Conservation (phyloP, 1,284 basidiomycete genomes). For the Fomitopsis palustris region DNA sequence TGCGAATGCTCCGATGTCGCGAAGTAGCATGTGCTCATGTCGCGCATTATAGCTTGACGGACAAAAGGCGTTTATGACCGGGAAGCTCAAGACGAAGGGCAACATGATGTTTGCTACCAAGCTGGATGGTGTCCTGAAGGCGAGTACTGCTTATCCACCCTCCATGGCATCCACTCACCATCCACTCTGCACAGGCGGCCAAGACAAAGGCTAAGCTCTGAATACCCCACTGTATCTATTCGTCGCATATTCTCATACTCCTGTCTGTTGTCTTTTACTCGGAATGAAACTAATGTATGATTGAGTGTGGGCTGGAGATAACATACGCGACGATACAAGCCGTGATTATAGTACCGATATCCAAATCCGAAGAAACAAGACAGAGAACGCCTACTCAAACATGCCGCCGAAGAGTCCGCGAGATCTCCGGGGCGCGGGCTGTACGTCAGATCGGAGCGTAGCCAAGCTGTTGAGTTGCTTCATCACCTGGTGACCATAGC, state of each 20-base stretch:
- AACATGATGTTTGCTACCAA: conserved; percentile 91
- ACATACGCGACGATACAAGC: neutral
- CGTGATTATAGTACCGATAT: conserved; percentile 4
- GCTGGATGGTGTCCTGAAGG: conserved; percentile 80
- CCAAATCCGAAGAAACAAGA: conserved; percentile 2
- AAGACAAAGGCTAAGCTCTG: conserved; percentile 40
- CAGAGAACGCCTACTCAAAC: conserved; percentile 34
- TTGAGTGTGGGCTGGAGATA: conserved; percentile 7
- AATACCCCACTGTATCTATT: conserved; percentile 5
- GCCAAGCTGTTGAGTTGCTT: conserved; percentile 85
- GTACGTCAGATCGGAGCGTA: conserved; percentile 74
- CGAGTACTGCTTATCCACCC: conserved; percentile 20
- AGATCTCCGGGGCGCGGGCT: conserved; percentile 63
- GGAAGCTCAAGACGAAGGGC: conserved; percentile 82
- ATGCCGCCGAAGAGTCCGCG: conserved; percentile 72
- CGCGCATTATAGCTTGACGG: conserved; percentile 58
- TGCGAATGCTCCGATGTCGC: conserved; percentile 22
- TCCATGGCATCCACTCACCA: neutral
- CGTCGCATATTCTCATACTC: neutral
- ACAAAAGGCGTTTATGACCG: conserved; percentile 94
- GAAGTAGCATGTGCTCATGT: neutral
- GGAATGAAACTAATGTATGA: neutral
- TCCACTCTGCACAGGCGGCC: conserved; percentile 23
- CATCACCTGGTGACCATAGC: conserved; percentile 63
- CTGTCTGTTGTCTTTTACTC: neutral